phyloP scores from a whole-genome alignment of 768 basidiomycete genomes.

The Russula foetens region DNA sequence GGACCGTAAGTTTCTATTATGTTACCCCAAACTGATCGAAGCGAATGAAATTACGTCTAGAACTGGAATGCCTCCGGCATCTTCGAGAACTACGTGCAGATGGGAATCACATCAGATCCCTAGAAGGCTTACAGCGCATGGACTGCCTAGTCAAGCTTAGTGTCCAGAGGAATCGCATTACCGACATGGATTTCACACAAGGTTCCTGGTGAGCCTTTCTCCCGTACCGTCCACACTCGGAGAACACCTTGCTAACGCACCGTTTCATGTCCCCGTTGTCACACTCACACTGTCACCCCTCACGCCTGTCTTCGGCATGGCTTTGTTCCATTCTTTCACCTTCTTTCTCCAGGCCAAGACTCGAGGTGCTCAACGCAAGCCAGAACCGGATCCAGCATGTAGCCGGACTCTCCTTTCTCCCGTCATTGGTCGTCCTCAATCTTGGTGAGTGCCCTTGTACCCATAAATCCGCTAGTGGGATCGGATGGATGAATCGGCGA shows the following conservation, averaged over 20 bases:
- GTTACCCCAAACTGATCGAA: conserved; percentile 16
- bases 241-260: conserved; percentile 2
- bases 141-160: conserved; percentile 80
- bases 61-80: conserved; percentile 76
- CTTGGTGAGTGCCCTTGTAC: conserved; percentile 53
- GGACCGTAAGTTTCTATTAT: conserved; percentile 42
- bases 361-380: conserved; percentile 81
- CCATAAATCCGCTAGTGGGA: not conserved
- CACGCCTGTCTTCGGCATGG: conserved; percentile 8
- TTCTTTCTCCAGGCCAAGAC: conserved; percentile 31
- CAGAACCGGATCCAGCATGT: conserved; percentile 60
- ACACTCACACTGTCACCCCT: conserved; percentile 6
- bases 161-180: conserved; percentile 64
- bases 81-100: conserved; percentile 89
- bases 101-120: conserved; percentile 63
- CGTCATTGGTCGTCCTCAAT: conserved; percentile 65
- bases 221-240: conserved; percentile 18
- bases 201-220: conserved; percentile 56
- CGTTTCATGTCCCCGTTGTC: conserved; percentile 18
- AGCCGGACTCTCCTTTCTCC: conserved; percentile 50
- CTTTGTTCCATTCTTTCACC: conserved; percentile 8
- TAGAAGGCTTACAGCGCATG: conserved; percentile 73
- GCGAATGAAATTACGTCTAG: conserved; percentile 34
- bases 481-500: conserved; percentile 5
- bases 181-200: conserved; percentile 47